These are phyloP conservation scores for Alternaria tenuissima DNA, from an alignment of 2,329 filamentous ascomycete species.

Conservation along the genomic window DNA sequence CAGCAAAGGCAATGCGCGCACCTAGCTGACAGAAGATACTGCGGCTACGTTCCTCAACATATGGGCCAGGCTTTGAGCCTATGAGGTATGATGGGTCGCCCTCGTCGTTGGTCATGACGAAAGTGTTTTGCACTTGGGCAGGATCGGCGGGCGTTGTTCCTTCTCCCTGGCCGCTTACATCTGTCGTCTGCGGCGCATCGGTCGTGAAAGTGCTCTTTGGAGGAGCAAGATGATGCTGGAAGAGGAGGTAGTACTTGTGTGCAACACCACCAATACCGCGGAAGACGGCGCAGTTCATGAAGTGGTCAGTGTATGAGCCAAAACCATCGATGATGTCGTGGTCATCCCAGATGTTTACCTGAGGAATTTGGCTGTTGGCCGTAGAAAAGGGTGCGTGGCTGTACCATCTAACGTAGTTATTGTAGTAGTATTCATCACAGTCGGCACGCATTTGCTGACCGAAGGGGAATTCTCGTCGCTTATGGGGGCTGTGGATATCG, in stretches of 20 bases:
- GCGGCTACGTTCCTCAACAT: constrained; percentile 68
- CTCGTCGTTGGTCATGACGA: constrained; percentile 66
- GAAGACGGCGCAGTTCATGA: constrained; percentile 72
- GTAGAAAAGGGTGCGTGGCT: constrained; percentile 69
- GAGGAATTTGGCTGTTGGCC: constrained; percentile 69
- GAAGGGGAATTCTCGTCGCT: constrained; percentile 68
- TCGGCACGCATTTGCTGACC: constrained; percentile 68
- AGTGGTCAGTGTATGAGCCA: constrained; percentile 71
- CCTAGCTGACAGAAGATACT: constrained; percentile 71
- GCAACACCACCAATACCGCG: constrained; percentile 69
- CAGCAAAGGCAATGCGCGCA: constrained; percentile 69
- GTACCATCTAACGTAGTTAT: constrained; percentile 73
- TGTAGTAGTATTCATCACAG: constrained; percentile 69
- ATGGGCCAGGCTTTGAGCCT: constrained; percentile 74
- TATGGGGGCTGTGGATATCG: constrained; percentile 66
- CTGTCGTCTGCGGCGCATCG: constrained; percentile 66
- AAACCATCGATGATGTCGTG: constrained; percentile 73
- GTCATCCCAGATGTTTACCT: constrained; percentile 73
- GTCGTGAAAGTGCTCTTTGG: constrained; percentile 87
- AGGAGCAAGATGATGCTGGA: constrained; percentile 81
- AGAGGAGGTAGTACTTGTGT: constrained; percentile 69
- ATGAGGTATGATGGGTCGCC: constrained; percentile 80
- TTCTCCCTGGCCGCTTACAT: constrained; percentile 59
- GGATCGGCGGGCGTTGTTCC: constrained; percentile 68
- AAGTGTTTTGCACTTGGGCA: constrained; percentile 76